Percentiles rank a stretch among this genome's conserved stretches.
phyloP scores from a whole-genome alignment of 2,329 filamentous ascomycete genomes.

The Colletotrichum falcatum region DNA sequence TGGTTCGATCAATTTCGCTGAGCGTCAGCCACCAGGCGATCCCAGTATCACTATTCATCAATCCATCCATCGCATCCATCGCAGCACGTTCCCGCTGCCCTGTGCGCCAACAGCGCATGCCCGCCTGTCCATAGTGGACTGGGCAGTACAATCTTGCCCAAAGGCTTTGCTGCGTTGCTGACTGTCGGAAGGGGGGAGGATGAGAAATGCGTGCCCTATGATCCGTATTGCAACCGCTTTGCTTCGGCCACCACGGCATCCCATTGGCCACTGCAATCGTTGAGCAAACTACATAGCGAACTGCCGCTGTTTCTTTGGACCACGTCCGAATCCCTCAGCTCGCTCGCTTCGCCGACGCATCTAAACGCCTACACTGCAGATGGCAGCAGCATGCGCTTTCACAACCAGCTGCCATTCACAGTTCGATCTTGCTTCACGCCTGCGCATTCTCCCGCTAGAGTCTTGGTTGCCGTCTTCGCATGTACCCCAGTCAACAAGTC shows the following conservation, averaged over 20 bases:
- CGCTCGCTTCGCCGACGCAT: conserved; percentile 26
- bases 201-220: conserved; percentile 15
- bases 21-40: conserved; percentile 24
- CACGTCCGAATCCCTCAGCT: conserved; percentile 32
- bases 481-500: neutral
- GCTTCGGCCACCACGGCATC: neutral
- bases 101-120: conserved; percentile 33
- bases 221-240: conserved; percentile 16
- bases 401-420: conserved; percentile 19
- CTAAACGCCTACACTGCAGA: conserved; percentile 27
- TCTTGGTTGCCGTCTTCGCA: neutral
- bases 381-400: conserved; percentile 36
- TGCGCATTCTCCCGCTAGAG: conserved; percentile 24
- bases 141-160: conserved; percentile 34
- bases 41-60: conserved; percentile 23
- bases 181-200: neutral
- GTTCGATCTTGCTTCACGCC: conserved; percentile 37
- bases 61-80: conserved; percentile 17
- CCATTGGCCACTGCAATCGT: conserved; percentile 21
- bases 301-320: conserved; percentile 26
- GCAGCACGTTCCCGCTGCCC: conserved; percentile 31
- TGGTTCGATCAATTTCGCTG: conserved; percentile 25
- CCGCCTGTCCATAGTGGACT: conserved; percentile 12
- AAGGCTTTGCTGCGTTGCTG: conserved; percentile 14
- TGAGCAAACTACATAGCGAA: conserved; percentile 29